Base-by-base conservation (phyloP, 2,329 filamentous ascomycete genomes). In the Capronia coronata region DNA sequence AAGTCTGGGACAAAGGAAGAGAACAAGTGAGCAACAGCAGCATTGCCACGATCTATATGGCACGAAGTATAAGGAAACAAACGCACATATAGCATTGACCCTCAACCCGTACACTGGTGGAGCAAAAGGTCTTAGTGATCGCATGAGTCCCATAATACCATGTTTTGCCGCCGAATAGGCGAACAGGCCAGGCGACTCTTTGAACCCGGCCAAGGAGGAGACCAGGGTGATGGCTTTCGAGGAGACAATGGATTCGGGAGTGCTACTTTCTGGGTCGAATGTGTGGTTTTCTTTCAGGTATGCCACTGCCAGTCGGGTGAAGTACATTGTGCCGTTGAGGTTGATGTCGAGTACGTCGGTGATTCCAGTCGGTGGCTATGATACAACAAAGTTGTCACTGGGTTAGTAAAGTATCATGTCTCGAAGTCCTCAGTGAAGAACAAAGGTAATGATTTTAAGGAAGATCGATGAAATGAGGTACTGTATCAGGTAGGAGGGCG, bases 161-260 rank as follows among this genome's bases (percentile, higher is more conserved):
- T 76, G 74, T 56, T 78, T 76, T 2, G 68, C 65, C 0, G 73
- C 64, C 3, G 68, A 67, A 55, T 77, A 76, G 11, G 73, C 64
- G 50, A 71, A 70, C 1, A 76, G 59, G 0, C 73, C 74, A 0
- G 74, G 72, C 7, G 70, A 67, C 34, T 75, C 71, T 10, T 70
- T 71, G 56, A 77, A 74, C 1, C 74, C 74, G 0, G 73, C 72
- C 1, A 72, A 67, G 7, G 69, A 75, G 27, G 70, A 68, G 23
- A 73, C 66, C 4, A 75, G 63, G 0, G 66, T 65, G 42, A 74
- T 64, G 8, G 67, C 71, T 27, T 70, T 71, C 1, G 52, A 40
- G 22, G 52, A 57, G 18, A 34, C 41, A 35, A 57, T 55, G 29
- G 46, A 46, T 14, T 48, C 46, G 34, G 44, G 32, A 9, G 39